phyloP scores from a whole-genome alignment of 1,284 basidiomycete species.

The Ganoderma resinaceum region DNA sequence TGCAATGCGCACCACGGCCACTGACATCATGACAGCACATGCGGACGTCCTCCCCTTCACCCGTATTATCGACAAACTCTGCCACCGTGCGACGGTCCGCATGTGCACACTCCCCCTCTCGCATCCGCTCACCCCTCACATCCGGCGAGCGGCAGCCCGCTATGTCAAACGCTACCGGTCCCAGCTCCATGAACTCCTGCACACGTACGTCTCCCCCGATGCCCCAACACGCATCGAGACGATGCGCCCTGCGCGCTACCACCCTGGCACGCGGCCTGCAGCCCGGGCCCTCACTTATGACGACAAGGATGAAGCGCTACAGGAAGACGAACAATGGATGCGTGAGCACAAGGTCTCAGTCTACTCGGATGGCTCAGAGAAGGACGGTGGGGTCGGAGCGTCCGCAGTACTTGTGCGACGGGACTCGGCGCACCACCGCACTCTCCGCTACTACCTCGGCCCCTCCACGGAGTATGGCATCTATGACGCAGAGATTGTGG shows the following conservation, averaged over 20 bases:
- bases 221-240: slow-evolving; percentile 17
- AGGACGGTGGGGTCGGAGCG: slow-evolving; percentile 13
- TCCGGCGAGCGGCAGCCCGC: not conserved
- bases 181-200: not conserved
- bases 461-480: not conserved
- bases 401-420: not conserved
- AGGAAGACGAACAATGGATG: not conserved
- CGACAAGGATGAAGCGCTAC: slow-evolving; percentile 8
- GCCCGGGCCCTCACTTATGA: not conserved
- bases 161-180: not conserved
- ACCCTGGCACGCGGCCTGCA: slow-evolving; percentile 13
- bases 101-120: slow-evolving; percentile 41
- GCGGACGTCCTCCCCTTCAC: slow-evolving; percentile 42
- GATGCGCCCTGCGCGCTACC: slow-evolving; percentile 20
- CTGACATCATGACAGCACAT: slow-evolving; percentile 42
- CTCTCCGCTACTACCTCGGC: not conserved
- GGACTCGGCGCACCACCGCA: not conserved
- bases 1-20: slow-evolving; percentile 41
- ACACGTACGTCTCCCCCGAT: not conserved
- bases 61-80: slow-evolving; percentile 35
- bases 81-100: slow-evolving; percentile 37
- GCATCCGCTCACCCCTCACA: slow-evolving; percentile 40
- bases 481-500: not conserved
- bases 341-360: not conserved
- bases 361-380: slow-evolving; percentile 32